Conservation (phyloP, 2,329 filamentous ascomycete genomes). For the Aspergillus fumigatiaffinis region DNA sequence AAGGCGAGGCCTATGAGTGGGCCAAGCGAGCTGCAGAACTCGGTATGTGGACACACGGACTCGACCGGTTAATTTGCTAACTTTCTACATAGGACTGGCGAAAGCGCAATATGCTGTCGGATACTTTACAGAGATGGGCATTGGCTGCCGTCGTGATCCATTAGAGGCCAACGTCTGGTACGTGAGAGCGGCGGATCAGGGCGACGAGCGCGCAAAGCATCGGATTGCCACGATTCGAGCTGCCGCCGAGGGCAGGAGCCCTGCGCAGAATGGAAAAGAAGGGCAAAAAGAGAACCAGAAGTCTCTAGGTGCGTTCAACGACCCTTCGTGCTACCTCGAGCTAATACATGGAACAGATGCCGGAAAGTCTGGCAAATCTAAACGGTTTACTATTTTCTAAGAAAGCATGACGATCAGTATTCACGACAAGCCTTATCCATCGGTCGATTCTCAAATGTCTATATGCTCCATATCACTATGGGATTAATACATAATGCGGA, state of each 20-base stretch:
- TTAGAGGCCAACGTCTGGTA: conserved; percentile 98
- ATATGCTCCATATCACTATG: neutral
- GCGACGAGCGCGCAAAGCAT: conserved; percentile 84
- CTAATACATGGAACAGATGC: neutral
- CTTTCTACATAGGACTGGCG: conserved; percentile 36
- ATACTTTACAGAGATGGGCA: conserved; percentile 98
- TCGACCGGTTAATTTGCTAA: neutral
- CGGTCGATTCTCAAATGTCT: neutral
- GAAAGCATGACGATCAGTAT: neutral
- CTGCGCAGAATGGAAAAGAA: conserved; percentile 19
- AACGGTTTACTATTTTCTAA: conserved; percentile 23
- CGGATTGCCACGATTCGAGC: conserved; percentile 81
- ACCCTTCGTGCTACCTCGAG: neutral
- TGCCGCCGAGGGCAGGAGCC: conserved; percentile 60
- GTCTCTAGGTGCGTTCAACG: neutral
- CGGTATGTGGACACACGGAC: conserved; percentile 55
- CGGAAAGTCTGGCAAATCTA: conserved; percentile 6
- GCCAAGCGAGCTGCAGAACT: conserved; percentile 78
- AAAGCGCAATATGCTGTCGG: conserved; percentile 91
- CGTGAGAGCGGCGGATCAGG: conserved; percentile 87
- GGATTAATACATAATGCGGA: neutral
- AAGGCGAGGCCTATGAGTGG: conserved; percentile 96
- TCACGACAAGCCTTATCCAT: neutral
- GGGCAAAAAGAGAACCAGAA: conserved; percentile 10
- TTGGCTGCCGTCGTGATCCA: conserved; percentile 89